phyloP scores from a whole-genome alignment of 345 rosid genomes.

The Eucalyptus marginata region DNA sequence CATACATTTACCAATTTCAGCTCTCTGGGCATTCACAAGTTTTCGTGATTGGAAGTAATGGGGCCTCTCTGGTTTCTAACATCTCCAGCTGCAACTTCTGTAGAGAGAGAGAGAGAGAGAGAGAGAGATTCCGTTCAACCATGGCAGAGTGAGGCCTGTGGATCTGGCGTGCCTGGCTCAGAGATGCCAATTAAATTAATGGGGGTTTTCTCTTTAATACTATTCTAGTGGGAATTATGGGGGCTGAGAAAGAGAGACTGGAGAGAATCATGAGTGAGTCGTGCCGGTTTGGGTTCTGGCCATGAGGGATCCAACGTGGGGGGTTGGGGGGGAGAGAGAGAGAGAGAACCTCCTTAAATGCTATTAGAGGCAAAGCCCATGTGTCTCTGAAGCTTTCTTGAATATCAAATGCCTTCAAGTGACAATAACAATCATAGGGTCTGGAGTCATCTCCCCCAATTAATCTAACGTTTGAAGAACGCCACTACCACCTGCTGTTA shows the following conservation, averaged over 20 bases:
- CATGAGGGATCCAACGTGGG: neutral
- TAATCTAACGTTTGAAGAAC: neutral
- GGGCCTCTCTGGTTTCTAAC: neutral
- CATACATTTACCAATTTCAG: neutral
- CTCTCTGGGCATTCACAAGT: neutral
- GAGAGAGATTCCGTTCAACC: slow-evolving; percentile 34
- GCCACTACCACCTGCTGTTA: neutral
- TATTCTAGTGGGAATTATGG: neutral
- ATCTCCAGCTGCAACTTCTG: neutral
- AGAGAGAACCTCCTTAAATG: neutral
- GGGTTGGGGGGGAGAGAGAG: neutral
- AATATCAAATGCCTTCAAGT: neutral
- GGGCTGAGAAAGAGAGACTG: neutral
- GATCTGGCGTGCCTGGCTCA: slow-evolving; percentile 41
- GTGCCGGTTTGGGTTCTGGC: neutral
- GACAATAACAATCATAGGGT: neutral
- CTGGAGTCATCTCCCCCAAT: neutral
- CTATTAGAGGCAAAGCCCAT: neutral
- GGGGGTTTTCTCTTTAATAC: neutral
- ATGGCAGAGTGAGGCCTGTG: slow-evolving; percentile 19
- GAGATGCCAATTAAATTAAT: slow-evolving; percentile 1
- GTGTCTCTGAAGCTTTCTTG: neutral
- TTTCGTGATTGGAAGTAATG: neutral
- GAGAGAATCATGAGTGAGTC: neutral
- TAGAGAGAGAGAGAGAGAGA: neutral